phyloP scores from a whole-genome alignment of 108 stramenopile species.

The Skeletonema grethae region DNA sequence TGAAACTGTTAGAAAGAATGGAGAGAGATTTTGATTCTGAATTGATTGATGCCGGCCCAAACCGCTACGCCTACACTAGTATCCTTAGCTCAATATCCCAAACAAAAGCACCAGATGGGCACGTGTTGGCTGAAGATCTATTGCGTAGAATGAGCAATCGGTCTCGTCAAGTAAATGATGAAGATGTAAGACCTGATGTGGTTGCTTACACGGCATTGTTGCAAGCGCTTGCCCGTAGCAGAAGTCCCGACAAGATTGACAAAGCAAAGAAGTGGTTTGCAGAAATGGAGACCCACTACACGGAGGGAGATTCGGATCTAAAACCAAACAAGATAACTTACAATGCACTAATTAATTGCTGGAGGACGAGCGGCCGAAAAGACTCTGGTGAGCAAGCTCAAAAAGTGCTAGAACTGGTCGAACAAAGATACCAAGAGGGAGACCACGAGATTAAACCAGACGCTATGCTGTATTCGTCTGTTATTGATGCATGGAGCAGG shows the following conservation, averaged over 20 bases:
- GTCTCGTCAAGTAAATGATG: slow-evolving; percentile 30
- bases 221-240: slow-evolving; percentile 36
- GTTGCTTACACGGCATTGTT: slow-evolving; percentile 34
- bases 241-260: slow-evolving; percentile 2
- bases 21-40: slow-evolving; percentile 31
- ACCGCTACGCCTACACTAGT: slow-evolving; percentile 43
- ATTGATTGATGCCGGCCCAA: slow-evolving; percentile 21
- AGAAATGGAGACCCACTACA: slow-evolving; percentile 30
- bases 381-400: slow-evolving; percentile 33
- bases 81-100: slow-evolving; percentile 35
- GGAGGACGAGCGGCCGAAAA: slow-evolving; percentile 28
- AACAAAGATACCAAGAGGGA: slow-evolving; percentile 39
- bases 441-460: slow-evolving; percentile 34
- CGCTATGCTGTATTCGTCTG: slow-evolving; percentile 32
- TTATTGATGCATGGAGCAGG: slow-evolving; percentile 38
- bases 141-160: slow-evolving; percentile 40
- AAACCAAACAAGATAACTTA: slow-evolving; percentile 47
- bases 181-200: slow-evolving; percentile 33
- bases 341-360: slow-evolving; percentile 46
- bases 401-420: slow-evolving; percentile 28
- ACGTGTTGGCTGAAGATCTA: slow-evolving; percentile 36
- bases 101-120: slow-evolving; percentile 17
- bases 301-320: slow-evolving; percentile 19
- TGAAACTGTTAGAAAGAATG: slow-evolving; percentile 36
- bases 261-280: slow-evolving; percentile 41